A percentile compares a stretch with the other conserved stretches of the same genome.
These are phyloP conservation scores for Eucalyptus tenuipes DNA, from an alignment of 345 rosid genomes.

Conservation along the genomic window DNA sequence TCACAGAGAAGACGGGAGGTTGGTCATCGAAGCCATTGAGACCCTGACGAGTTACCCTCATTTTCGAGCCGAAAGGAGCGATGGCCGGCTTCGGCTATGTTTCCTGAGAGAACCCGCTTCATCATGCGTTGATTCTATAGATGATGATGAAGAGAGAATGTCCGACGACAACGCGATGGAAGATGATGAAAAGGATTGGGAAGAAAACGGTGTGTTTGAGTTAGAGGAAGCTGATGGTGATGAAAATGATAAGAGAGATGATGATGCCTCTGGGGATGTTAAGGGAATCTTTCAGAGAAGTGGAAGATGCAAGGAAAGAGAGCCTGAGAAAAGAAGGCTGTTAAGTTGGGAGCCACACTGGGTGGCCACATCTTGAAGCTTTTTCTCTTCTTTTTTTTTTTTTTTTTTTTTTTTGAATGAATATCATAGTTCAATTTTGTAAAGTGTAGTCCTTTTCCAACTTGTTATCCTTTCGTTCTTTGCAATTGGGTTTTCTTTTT, in stretches of 20 bases:
- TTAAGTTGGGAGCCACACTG: background rate
- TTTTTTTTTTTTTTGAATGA: background rate
- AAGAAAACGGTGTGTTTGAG: background rate
- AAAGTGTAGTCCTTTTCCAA: background rate
- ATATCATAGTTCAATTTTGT: background rate
- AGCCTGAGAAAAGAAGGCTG: background rate
- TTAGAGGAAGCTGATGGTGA: background rate
- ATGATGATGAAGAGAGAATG: slow-evolving; percentile 1
- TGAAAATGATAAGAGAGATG: background rate
- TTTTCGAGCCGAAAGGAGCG: slow-evolving; percentile 56
- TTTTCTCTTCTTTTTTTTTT: background rate
- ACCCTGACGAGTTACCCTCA: slow-evolving; percentile 7
- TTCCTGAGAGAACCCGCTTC: slow-evolving; percentile 7
- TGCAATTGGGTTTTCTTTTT: background rate
- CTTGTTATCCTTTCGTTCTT: background rate
- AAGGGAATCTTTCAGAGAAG: background rate
- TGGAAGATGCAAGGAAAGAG: background rate
- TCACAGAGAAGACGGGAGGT: slow-evolving; percentile 59
- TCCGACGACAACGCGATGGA: background rate
- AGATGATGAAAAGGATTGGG: background rate
- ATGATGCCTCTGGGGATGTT: background rate
- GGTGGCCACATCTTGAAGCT: background rate
- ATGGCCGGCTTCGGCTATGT: slow-evolving; percentile 61
- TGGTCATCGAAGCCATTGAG: slow-evolving; percentile 43
- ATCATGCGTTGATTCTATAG: background rate